Base-by-base conservation (phyloP, 2,329 filamentous ascomycete genomes). In the Fusarium albidum region DNA sequence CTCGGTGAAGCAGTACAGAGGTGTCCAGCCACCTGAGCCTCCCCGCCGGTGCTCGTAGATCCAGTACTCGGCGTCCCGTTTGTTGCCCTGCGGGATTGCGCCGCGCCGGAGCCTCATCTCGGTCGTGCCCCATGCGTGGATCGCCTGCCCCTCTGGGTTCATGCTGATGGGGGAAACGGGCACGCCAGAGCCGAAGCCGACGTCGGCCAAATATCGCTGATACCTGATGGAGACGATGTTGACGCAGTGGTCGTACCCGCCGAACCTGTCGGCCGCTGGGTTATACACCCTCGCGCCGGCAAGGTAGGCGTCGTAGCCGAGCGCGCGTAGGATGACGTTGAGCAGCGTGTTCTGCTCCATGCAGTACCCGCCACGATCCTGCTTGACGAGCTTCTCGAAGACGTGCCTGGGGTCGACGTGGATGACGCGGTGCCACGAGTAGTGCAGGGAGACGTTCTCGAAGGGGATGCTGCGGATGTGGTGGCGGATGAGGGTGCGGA, bases 111-210 rank as follows among this genome's bases (percentile, higher is more conserved):
- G 70, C 8, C 77, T 77, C 49, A 81, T 77, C 21, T 21, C 37
- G 77, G 70, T 6, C 73, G 71, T 77, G 76, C 0, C 73, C 72
- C 7, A 85, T 72, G 29, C 79, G 77, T 9, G 61, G 51, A 33
- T 69, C 64, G 15, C 21, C 28, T 25, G 42, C 46, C 55, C 15
- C 13, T 56, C 61, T 37, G 63, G 17, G 1, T 66, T 47, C 6
- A 77, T 63, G 1, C 65, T 71, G 2, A 77, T 43, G 5, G 76
- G 75, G 1, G 55, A 38, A 21, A 65, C 57, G 5, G 74, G 54
- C 9, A 65, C 68, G 57, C 82, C 78, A 46, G 77, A 77, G 15
- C 85, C 86, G 62, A 86, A 88, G 21, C 82, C 85, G 12, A 88
- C 82, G 64, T 89, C 86, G 25, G 83, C 76, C 56, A 81, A 68